These are phyloP conservation scores for Allodekkera sacchari DNA, from an alignment of 805 yeast species.

Conservation along the genomic window DNA sequence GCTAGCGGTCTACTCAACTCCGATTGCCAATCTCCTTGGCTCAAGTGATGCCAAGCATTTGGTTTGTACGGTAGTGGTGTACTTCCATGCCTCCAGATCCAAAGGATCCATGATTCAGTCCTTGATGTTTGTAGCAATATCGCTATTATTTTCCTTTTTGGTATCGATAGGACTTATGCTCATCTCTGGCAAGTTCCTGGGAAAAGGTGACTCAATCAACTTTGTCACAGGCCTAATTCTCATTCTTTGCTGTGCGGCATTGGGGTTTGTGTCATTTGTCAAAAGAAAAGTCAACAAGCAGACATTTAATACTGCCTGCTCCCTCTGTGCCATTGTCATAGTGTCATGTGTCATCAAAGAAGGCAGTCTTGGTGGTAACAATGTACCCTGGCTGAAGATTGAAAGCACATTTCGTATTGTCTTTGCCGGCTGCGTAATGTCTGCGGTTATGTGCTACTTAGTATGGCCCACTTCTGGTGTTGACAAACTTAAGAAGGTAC, in stretches of 20 bases:
- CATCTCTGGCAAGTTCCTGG: constrained; percentile 38
- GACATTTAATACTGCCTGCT: constrained; percentile 75
- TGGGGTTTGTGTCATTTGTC: constrained; percentile 61
- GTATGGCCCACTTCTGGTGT: constrained; percentile 59
- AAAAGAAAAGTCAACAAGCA: constrained; percentile 60
- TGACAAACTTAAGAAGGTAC: constrained; percentile 30
- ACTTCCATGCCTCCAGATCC: constrained; percentile 76
- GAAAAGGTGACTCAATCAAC: constrained; percentile 32
- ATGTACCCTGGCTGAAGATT: constrained; percentile 47
- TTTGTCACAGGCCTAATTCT: not conserved
- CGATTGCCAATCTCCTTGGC: constrained; percentile 47
- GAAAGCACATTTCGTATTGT: constrained; percentile 50
- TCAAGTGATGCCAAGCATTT: constrained; percentile 68
- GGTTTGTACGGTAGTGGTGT: constrained; percentile 75
- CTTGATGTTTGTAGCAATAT: constrained; percentile 46
- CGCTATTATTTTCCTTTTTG: constrained; percentile 45
- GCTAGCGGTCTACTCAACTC: constrained; percentile 53
- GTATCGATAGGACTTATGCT: constrained; percentile 46
- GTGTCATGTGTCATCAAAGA: constrained; percentile 69
- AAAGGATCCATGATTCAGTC: constrained; percentile 78
- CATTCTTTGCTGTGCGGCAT: constrained; percentile 36
- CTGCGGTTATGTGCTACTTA: constrained; percentile 52
- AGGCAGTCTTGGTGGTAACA: constrained; percentile 53
- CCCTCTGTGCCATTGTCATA: constrained; percentile 63
- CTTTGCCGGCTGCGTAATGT: constrained; percentile 47